These are phyloP conservation scores for Yarrowia deformans DNA, from an alignment of 805 yeast species.

Conservation along the genomic window DNA sequence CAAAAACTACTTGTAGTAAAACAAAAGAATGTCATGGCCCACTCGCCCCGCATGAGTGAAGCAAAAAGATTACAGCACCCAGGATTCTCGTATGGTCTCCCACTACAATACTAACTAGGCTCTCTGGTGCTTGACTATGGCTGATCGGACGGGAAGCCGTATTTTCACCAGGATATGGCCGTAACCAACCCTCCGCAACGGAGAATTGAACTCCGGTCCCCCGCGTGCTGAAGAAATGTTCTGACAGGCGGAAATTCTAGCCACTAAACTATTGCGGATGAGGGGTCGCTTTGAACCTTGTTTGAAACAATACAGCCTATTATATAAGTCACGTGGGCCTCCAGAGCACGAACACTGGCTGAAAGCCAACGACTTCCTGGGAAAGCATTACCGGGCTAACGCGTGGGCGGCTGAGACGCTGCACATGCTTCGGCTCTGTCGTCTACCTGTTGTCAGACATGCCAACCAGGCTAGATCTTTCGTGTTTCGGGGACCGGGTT, in stretches of 20 bases:
- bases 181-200: slow-evolving; percentile 38
- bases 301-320: neutral
- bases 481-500: no score
- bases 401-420: no score
- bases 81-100: slow-evolving; percentile 39
- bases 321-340: neutral
- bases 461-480: no score
- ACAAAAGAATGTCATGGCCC: no score
- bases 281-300: slow-evolving; percentile 6
- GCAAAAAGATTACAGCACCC: slow-evolving; percentile 36
- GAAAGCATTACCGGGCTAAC: no score
- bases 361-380: no score
- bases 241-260: slow-evolving; percentile 54
- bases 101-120: slow-evolving; percentile 37
- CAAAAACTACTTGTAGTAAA: no score
- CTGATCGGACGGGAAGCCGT: slow-evolving; percentile 39
- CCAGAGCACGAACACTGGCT: no score
- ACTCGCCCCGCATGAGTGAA: no score
- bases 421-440: no score
- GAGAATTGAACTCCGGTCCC: slow-evolving; percentile 39
- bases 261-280: slow-evolving; percentile 52
- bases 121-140: slow-evolving; percentile 38
- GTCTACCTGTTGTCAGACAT: no score
- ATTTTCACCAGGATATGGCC: slow-evolving; percentile 37
- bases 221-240: slow-evolving; percentile 27